These are phyloP conservation scores for Chondrus crispus DNA, from an alignment of 23 red algal species.

Conservation along the genomic window DNA sequence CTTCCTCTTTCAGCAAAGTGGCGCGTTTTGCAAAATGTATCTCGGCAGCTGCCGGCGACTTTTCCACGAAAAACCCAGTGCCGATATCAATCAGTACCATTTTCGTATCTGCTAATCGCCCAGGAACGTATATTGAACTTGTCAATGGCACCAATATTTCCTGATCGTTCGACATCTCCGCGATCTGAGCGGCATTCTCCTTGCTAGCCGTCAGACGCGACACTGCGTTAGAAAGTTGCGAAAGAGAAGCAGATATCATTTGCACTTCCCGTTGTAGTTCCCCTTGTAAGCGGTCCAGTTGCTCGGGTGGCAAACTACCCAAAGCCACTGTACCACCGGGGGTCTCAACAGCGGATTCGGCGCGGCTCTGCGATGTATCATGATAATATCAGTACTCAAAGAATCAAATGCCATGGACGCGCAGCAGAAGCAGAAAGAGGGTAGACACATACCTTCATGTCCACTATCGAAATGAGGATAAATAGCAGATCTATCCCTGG, in stretches of 20 bases:
- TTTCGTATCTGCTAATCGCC: constrained; percentile 27
- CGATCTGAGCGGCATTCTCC: constrained; percentile 49
- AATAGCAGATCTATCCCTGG: no score
- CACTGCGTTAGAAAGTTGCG: constrained; percentile 44
- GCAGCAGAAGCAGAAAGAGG: no score
- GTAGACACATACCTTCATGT: no score
- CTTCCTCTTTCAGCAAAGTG: constrained; percentile 60
- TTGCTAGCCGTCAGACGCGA: constrained; percentile 35
- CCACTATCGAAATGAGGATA: no score
- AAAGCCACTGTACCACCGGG: constrained; percentile 40
- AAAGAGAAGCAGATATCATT: constrained; percentile 40
- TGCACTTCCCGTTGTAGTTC: constrained; percentile 57
- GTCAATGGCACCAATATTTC: constrained; percentile 78
- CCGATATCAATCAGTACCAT: constrained; percentile 78
- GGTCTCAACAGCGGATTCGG: neutral
- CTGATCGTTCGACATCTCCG: neutral
- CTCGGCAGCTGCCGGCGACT: constrained; percentile 40
- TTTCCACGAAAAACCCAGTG: constrained; percentile 86
- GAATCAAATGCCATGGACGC: no score
- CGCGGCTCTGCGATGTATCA: constrained; percentile 1
- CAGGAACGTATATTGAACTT: constrained; percentile 72
- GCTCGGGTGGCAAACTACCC: constrained; percentile 32
- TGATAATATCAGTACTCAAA: neutral
- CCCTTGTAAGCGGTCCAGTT: constrained; percentile 33
- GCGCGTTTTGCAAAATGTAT: constrained; percentile 56